phyloP scores from a whole-genome alignment of 371 early-diverging fungal genomes.

The Homolaphlyctis polyrhiza region DNA sequence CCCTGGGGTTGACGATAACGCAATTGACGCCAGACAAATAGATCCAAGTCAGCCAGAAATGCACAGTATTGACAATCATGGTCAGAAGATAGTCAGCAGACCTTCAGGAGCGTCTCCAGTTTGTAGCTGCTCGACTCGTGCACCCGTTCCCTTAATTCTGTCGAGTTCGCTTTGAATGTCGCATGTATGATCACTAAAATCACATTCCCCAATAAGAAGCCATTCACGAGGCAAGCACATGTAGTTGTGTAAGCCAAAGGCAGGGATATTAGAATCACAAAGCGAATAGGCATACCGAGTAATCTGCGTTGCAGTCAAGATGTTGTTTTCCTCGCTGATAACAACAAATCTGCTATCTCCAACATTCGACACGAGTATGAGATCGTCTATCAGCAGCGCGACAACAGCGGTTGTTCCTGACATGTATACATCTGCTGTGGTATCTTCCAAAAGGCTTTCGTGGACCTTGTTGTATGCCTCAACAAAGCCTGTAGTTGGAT shows the following conservation, averaged over 20 bases:
- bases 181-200: constrained; percentile 27
- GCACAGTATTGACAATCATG: no score
- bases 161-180: constrained; percentile 11
- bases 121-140: constrained; percentile 22
- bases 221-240: background rate
- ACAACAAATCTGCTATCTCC: constrained; percentile 25
- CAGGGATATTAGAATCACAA: background rate
- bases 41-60: no score
- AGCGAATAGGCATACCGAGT: constrained; percentile 18
- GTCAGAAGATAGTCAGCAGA: background rate
- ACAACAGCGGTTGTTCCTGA: constrained; percentile 32
- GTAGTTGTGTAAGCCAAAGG: no score
- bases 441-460: constrained; percentile 14
- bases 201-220: background rate
- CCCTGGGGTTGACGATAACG: no score
- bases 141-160: constrained; percentile 19
- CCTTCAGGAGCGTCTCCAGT: constrained; percentile 14
- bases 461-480: constrained; percentile 13
- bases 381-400: constrained; percentile 10
- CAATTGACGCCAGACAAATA: no score
- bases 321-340: constrained; percentile 5
- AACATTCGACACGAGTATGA: constrained; percentile 19
- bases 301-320: constrained; percentile 5
- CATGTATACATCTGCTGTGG: constrained; percentile 23
- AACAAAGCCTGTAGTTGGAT: background rate